A percentile compares a stretch with the other conserved stretches of the same genome.
Evolutionary conservation across 176 grass and related monocot genomes (phyloP).

Genomic region (Eleusine coracana): DNA sequence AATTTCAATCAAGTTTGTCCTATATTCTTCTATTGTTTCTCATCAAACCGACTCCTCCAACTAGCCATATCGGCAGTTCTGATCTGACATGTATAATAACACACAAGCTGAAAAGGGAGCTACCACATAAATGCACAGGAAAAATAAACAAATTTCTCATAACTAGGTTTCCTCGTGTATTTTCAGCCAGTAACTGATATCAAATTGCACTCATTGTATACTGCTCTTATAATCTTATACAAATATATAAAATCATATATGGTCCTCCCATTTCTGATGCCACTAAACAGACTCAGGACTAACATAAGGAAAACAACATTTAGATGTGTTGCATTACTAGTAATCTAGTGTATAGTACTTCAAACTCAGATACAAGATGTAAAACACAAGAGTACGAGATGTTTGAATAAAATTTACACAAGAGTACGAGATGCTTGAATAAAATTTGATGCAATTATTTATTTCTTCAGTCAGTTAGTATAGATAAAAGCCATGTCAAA

Average conservation of each 20-base stretch:
- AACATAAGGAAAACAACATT: not conserved
- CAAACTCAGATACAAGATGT: not conserved
- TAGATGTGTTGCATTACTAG: not conserved
- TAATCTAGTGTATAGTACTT: not conserved
- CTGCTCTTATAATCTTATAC: not conserved
- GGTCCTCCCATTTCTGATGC: not conserved
- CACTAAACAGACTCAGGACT: not conserved
- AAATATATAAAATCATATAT: not conserved
- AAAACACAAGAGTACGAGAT: not conserved
- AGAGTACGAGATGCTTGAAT: not conserved
- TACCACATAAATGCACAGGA: not conserved
- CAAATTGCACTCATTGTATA: not conserved
- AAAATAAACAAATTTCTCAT: too few relatives aligned
- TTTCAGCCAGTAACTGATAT: not conserved
- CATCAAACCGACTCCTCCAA: too few relatives aligned
- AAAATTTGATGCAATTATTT: not conserved
- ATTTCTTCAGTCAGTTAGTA: conserved; percentile 14
- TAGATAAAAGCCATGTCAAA: conserved; percentile 3
- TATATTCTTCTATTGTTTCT: not conserved
- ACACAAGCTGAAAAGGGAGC: not conserved
- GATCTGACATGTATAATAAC: not conserved
- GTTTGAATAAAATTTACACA: not conserved
- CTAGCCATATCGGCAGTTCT: too few relatives aligned
- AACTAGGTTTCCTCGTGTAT: too few relatives aligned
- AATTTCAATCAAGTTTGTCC: not conserved